These are phyloP conservation scores for Asterophora lycoperdoides DNA, from an alignment of 768 basidiomycete genomes.

Conservation along the genomic window DNA sequence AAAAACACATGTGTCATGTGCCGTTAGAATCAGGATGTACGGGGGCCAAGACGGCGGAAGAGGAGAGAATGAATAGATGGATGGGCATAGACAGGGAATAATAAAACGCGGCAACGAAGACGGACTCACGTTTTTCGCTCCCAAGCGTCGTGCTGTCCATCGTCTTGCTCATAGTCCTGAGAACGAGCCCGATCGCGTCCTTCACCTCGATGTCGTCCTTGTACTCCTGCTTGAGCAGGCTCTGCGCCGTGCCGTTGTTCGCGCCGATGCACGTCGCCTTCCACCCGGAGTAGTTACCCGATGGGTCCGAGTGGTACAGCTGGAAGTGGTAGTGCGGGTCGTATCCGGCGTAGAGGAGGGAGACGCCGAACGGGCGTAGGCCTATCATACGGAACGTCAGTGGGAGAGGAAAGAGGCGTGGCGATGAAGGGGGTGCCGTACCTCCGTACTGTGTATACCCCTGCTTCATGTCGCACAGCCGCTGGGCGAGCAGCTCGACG, in stretches of 20 bases:
- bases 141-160: conserved; percentile 98
- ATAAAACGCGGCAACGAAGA: no score
- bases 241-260: conserved; percentile 95
- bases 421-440: conserved; percentile 25
- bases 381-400: conserved; percentile 38
- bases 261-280: conserved; percentile 99
- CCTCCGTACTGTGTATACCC: conserved; percentile 98
- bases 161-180: conserved; percentile 98
- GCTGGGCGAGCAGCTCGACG: conserved; percentile 91
- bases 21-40: no score
- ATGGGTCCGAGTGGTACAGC: conserved; percentile 96
- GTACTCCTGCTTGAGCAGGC: conserved; percentile 95
- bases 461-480: conserved; percentile 96
- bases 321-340: conserved; percentile 97
- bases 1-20: conserved; percentile 2
- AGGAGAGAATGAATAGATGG: no score
- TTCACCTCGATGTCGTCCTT: conserved; percentile 91
- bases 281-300: conserved; percentile 98
- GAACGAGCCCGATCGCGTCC: conserved; percentile 86
- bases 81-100: no score
- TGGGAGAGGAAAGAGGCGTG: background rate
- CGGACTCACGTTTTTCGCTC: conserved; percentile 84
- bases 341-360: conserved; percentile 93
- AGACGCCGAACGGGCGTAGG: conserved; percentile 97
- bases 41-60: no score